Percentiles rank a stretch among this genome's conserved stretches.
Conservation (phyloP, 139 green algal genomes). For the Spirogloea muscicola region DNA sequence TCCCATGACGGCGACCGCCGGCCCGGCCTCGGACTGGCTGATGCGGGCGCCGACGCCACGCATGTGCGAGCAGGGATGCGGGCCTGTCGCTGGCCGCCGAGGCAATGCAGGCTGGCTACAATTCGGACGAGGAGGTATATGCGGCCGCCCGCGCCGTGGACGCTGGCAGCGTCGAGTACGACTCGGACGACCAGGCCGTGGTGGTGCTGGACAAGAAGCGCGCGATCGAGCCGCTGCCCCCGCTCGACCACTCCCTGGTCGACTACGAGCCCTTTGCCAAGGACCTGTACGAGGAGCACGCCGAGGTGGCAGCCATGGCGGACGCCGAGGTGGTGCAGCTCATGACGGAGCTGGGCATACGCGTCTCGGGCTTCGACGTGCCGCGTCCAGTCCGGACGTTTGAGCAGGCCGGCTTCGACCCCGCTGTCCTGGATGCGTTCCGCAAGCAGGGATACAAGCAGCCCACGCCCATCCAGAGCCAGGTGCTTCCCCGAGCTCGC, state of each 20-base stretch:
- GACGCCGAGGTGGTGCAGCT: constrained; percentile 65
- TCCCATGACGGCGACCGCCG: not conserved
- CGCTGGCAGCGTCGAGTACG: constrained; percentile 39
- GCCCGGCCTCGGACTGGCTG: not conserved
- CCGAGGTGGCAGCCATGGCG: constrained; percentile 50
- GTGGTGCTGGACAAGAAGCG: constrained; percentile 22
- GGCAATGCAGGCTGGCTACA: constrained; percentile 40
- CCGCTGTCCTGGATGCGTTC: constrained; percentile 72
- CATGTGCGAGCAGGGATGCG: constrained; percentile 35
- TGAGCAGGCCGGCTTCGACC: constrained; percentile 74
- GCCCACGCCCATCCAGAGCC: constrained; percentile 90
- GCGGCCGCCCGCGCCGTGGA: constrained; percentile 48
- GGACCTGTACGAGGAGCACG: constrained; percentile 80
- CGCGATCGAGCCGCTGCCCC: constrained; percentile 59
- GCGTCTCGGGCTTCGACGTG: constrained; percentile 82
- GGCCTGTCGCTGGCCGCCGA: constrained; percentile 24
- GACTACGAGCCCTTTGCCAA: constrained; percentile 77
- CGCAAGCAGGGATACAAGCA: constrained; percentile 67
- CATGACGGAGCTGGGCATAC: constrained; percentile 61
- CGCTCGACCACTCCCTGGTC: constrained; percentile 73
- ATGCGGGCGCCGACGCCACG: not conserved
- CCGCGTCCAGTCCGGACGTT: constrained; percentile 66
- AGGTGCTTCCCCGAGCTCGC: constrained; percentile 90
- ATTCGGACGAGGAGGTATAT: constrained; percentile 81
- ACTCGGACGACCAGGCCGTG: constrained; percentile 50